Conservation (phyloP, 331 rosid species). For the Quercus lobata region DNA sequence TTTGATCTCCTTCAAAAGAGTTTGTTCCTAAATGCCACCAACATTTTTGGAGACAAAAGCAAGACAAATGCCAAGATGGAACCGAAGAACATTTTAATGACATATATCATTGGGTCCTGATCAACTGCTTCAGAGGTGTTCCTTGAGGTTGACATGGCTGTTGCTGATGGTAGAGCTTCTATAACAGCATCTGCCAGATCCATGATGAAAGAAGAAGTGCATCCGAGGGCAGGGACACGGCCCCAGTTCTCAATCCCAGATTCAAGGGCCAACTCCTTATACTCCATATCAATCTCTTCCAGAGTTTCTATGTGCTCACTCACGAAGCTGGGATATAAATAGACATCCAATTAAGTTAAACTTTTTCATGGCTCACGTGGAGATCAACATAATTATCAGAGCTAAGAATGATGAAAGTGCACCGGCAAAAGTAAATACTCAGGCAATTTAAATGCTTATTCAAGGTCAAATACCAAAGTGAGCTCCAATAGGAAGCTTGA, state of each 20-base stretch:
- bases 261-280: slow-evolving; percentile 87
- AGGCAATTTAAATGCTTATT: neutral
- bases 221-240: slow-evolving; percentile 98
- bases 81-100: slow-evolving; percentile 71
- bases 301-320: slow-evolving; percentile 99
- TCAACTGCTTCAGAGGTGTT: slow-evolving; percentile 45
- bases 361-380: neutral
- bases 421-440: neutral
- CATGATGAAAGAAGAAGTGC: slow-evolving; percentile 75
- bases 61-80: slow-evolving; percentile 67
- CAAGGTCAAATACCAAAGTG: neutral
- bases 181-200: slow-evolving; percentile 92
- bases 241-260: slow-evolving; percentile 96
- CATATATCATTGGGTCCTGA: slow-evolving; percentile 42
- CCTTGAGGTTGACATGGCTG: slow-evolving; percentile 45
- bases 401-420: neutral
- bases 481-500: neutral
- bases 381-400: neutral
- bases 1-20: slow-evolving; percentile 28
- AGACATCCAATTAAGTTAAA: neutral
- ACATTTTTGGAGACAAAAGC: slow-evolving; percentile 75
- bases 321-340: slow-evolving; percentile 63
- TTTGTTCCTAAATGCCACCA: slow-evolving; percentile 52
- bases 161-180: slow-evolving; percentile 89
- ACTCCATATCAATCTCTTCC: slow-evolving; percentile 98